Base-by-base conservation (phyloP, 768 basidiomycete species). In the Ramaria sp. region DNA sequence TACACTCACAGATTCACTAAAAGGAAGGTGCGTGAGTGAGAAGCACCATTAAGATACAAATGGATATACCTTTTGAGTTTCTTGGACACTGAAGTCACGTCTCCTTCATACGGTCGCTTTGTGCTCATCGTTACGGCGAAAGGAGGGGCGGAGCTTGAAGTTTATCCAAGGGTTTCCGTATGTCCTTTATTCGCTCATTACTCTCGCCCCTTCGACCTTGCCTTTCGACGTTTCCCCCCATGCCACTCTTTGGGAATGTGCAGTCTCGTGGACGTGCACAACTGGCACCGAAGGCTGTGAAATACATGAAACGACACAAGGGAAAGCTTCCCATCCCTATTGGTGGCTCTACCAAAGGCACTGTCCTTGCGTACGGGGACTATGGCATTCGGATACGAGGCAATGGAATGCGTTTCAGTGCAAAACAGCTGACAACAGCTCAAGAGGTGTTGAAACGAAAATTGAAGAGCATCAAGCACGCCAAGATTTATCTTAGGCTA, bases 271-370 rank as follows among this genome's bases (percentile, higher is more conserved):
- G 34, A 13, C 78, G 82, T 34, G 69, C 75, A 37, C 81, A 85
- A 61, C 82, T 97, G 27, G 91, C 91, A 1, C 95, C 95, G 4
- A 79, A 84, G 42, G 76, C 84, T 59, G 84, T 91, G 58, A 86
- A 91, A 69, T 84, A 89, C 67, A 74, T 88, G 63, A 91, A 89
- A 69, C 81, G 90, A 11, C 92, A 95, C 72, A 96, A 96, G 69
- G 94, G 93, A 52, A 78, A 84, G 46, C 78, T 91, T 45, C 88
- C 89, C 7, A 80, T 94, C 51, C 90, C 90, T 1, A 83, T 71
- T 31, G 96, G 95, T 54, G 96, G 96, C 12, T 93, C 91, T 17
- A 88, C 82, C 12, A 89, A 91, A 67, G 96, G 95, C 20, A 94
- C 96, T 4, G 91, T 91, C 1, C 80, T 98, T 41, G 83, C 90